Evolutionary conservation across 2,329 filamentous ascomycete species (phyloP), one percentile per base, ranked within the genome.

Genomic region (Pseudocercospora eumusae): DNA sequence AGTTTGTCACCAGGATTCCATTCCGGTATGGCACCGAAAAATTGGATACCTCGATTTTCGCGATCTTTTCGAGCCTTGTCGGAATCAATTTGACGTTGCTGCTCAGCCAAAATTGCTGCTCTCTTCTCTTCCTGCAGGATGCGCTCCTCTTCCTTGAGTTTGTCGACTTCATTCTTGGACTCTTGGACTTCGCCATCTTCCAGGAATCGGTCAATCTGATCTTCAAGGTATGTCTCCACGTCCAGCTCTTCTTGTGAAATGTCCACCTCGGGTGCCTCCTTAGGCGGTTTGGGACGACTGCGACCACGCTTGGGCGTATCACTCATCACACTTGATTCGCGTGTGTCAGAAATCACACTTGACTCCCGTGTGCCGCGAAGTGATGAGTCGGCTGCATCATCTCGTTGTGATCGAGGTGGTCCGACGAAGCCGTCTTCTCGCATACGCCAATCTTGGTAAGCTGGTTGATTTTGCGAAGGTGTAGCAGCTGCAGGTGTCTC

Each of bases 11-110:
- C 66, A 2, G 63, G 59, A 49, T 64, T 40, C 65, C 66, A 63
- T 36, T 64, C 60, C n/a, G 62, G 59, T 25, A 64, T 47, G 10
- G 90, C 90, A 56, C 84, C 86, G 20, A 96, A 88, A 57, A 89
- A 86, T 6, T 84, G 82, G 83, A 79, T 28, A 78, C 77, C 68
- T 78, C 82, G 31, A 72, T 76, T 1, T 81, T 81, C 27, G 79
- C 80, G 63, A 79, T 71, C 78, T 15, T 80, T 77, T 18, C 83
- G 77, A 27, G 81, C 82, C 74, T 81, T 81, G 55, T 82, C 77
- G 1, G 82, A 63, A 21, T 70, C 66, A n/a, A 68, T 56, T 18
- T 67, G 65, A 45, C 69, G 68, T 53, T 74, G 68, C 52, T 69
- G 63, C 18, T 69, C 70, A 11, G 72, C 73, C 1, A 71, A 64